A percentile compares a stretch with the other conserved stretches of the same genome.
phyloP scores from a whole-genome alignment of 176 grass and related monocot species.

The Raddia guianensis region DNA sequence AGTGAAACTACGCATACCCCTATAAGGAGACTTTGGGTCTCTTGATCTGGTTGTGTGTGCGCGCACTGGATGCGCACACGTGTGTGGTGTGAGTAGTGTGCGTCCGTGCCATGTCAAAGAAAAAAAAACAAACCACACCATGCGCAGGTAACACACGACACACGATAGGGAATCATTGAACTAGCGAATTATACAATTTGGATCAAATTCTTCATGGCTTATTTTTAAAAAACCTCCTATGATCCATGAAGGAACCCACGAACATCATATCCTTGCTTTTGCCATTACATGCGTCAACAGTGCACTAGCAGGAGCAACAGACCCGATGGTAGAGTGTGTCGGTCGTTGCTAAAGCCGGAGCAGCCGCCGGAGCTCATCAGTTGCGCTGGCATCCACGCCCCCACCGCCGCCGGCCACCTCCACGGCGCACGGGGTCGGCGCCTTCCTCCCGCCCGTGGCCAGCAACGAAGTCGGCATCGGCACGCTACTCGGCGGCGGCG shows the following conservation, averaged over 20 bases:
- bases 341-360: constrained; percentile 51
- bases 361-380: constrained; percentile 69
- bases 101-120: no score
- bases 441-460: constrained; percentile 37
- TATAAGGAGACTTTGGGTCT: no score
- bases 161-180: not conserved
- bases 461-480: constrained; percentile 77
- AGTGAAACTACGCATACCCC: no score
- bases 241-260: not conserved
- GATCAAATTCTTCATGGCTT: not conserved
- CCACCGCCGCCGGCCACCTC: constrained; percentile 34
- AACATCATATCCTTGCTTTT: not conserved
- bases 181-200: constrained; percentile 29
- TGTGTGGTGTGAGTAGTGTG: no score
- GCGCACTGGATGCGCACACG: no score
- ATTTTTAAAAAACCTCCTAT: constrained; percentile 22
- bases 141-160: not conserved
- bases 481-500: constrained; percentile 79
- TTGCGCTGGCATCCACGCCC: constrained; percentile 60
- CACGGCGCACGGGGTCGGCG: constrained; percentile 40
- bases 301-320: not conserved
- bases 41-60: no score
- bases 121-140: not conserved
- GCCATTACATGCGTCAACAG: not conserved
- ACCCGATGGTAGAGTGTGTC: not conserved